A percentile compares a stretch with the other conserved stretches of the same genome.
phyloP scores from a whole-genome alignment of 1,139 yeast genomes.

The Lodderomyces theae region DNA sequence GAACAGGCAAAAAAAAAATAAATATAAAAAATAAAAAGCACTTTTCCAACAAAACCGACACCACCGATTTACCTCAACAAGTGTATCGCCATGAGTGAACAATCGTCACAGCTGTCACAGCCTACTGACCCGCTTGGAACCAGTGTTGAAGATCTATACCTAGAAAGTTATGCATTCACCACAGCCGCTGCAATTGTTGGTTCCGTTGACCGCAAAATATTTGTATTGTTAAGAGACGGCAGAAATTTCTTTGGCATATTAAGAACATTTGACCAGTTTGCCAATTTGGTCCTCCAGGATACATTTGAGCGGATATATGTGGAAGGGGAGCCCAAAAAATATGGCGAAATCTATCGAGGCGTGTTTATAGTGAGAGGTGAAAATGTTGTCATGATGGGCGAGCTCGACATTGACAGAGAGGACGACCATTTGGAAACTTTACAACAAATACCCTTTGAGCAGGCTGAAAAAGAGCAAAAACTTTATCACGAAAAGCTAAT shows the following conservation, averaged over 20 bases:
- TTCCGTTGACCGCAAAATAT: slow-evolving; percentile 84
- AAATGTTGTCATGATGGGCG: slow-evolving; percentile 94
- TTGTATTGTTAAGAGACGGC: slow-evolving; percentile 88
- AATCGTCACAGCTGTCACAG: slow-evolving; percentile 14
- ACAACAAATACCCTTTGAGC: slow-evolving; percentile 57
- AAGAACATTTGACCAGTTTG: slow-evolving; percentile 94
- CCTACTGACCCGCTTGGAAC: slow-evolving; percentile 25
- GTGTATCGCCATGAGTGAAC: too few relatives aligned
- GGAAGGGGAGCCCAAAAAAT: slow-evolving; percentile 38
- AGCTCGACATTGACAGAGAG: slow-evolving; percentile 85
- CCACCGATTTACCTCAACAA: slow-evolving; percentile 15
- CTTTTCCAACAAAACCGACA: slow-evolving; percentile 13
- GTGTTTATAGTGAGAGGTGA: slow-evolving; percentile 94
- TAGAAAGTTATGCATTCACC: slow-evolving; percentile 81
- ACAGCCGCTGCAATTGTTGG: slow-evolving; percentile 97
- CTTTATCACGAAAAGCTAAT: slow-evolving; percentile 36
- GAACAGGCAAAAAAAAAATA: too few relatives aligned
- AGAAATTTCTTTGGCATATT: slow-evolving; percentile 84
- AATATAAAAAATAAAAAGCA: not conserved
- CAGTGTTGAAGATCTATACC: slow-evolving; percentile 50
- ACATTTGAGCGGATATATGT: slow-evolving; percentile 82
- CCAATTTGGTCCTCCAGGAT: slow-evolving; percentile 89
- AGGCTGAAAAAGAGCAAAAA: slow-evolving; percentile 52
- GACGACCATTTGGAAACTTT: slow-evolving; percentile 62
- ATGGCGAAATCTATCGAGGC: slow-evolving; percentile 75